These are phyloP conservation scores for Beauveria sp. DNA, from an alignment of 2,329 filamentous ascomycete species.

Conservation along the genomic window DNA sequence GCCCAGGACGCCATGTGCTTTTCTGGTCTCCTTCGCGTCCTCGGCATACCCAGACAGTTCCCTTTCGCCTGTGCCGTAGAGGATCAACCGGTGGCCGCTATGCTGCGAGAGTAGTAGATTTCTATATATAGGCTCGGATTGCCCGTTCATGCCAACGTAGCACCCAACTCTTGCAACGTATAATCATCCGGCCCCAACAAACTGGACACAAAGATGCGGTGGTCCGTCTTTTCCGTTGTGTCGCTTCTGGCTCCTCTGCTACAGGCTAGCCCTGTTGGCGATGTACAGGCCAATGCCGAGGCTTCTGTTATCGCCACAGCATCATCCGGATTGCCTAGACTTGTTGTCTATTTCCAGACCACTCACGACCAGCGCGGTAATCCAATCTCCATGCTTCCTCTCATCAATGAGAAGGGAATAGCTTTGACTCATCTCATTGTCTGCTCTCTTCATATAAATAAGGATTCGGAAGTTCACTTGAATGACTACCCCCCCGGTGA, in stretches of 20 bases:
- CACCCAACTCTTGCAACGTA: neutral
- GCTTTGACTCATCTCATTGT: slow-evolving; percentile 70
- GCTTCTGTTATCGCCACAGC: slow-evolving; percentile 4
- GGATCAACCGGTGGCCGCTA: neutral
- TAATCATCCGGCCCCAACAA: neutral
- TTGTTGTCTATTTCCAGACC: slow-evolving; percentile 44
- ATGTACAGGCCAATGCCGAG: neutral
- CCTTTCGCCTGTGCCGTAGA: neutral
- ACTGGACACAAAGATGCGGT: neutral
- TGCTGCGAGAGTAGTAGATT: neutral
- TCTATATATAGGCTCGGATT: neutral
- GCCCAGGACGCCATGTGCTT: neutral
- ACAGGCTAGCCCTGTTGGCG: slow-evolving; percentile 2
- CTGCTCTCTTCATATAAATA: slow-evolving; percentile 73
- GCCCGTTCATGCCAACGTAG: neutral
- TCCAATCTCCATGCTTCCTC: slow-evolving; percentile 43
- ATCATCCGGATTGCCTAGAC: slow-evolving; percentile 25
- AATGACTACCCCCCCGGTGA: slow-evolving; percentile 67
- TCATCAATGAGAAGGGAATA: slow-evolving; percentile 33
- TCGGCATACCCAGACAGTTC: neutral
- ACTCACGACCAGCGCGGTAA: slow-evolving; percentile 33
- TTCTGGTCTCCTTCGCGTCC: neutral
- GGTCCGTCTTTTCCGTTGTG: slow-evolving; percentile 1
- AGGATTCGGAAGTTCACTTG: slow-evolving; percentile 56
- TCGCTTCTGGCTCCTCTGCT: slow-evolving; percentile 8